These are phyloP conservation scores for Wakefieldia striispora DNA, from an alignment of 768 basidiomycete genomes.

Conservation along the genomic window DNA sequence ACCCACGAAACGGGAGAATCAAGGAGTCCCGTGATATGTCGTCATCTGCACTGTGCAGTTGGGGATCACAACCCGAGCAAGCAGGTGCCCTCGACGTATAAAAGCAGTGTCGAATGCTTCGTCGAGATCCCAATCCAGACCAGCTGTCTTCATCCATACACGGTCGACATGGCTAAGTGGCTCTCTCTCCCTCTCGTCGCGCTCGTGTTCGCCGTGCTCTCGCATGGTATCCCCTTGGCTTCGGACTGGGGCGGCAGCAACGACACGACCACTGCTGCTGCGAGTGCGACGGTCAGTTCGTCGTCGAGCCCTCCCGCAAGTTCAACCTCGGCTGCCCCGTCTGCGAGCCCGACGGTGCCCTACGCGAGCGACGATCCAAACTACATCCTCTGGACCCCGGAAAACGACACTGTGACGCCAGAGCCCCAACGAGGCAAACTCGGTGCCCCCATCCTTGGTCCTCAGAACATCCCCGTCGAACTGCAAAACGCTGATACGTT, in stretches of 20 bases:
- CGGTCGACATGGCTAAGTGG: constrained; percentile 4
- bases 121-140: too few species aligned
- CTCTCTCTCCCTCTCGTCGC: background rate
- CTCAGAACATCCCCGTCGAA: constrained; percentile 51
- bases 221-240: background rate
- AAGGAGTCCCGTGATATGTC: too few species aligned
- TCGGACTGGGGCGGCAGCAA: too few species aligned
- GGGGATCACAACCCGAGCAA: too few species aligned
- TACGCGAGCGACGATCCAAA: constrained; percentile 44
- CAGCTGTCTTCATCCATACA: too few species aligned
- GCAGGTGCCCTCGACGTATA: too few species aligned
- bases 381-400: constrained; percentile 35
- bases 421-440: constrained; percentile 42
- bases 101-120: too few species aligned
- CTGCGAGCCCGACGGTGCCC: constrained; percentile 40
- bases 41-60: too few species aligned
- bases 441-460: constrained; percentile 50
- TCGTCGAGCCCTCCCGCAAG: background rate
- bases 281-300: background rate
- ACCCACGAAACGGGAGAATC: too few species aligned
- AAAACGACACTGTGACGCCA: constrained; percentile 21
- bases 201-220: constrained; percentile 6
- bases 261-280: background rate
- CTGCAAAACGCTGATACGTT: constrained; percentile 55
- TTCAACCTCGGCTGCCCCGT: constrained; percentile 21